A percentile compares a stretch with the other conserved stretches of the same genome.
phyloP scores from a whole-genome alignment of 108 stramenopile genomes.

The Cylindrotheca fusiformis region DNA sequence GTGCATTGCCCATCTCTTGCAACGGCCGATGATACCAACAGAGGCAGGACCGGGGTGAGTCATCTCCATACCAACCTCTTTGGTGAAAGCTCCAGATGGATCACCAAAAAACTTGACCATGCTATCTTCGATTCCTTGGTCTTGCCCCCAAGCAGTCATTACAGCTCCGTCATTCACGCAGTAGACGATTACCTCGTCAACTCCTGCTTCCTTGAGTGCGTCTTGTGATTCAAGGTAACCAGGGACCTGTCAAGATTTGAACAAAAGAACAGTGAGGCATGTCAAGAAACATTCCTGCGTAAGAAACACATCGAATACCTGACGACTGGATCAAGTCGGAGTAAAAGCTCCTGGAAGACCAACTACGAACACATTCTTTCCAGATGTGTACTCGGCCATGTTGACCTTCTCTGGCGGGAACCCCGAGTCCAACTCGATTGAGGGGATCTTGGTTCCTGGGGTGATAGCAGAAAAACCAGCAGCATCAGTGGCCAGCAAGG shows the following conservation, averaged over 20 bases:
- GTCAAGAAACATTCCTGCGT: too few relatives aligned
- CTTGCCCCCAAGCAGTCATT: conserved; percentile 64
- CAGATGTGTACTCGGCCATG: conserved; percentile 43
- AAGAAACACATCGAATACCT: too few relatives aligned
- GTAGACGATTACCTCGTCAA: conserved; percentile 65
- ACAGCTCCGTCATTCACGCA: conserved; percentile 70
- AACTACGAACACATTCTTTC: conserved; percentile 55
- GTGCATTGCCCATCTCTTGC: conserved; percentile 68
- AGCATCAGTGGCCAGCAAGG: conserved; percentile 18
- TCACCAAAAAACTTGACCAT: conserved; percentile 70
- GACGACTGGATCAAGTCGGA: conserved; percentile 76
- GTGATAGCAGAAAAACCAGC: conserved; percentile 26
- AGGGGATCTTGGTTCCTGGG: conserved; percentile 32
- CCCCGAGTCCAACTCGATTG: conserved; percentile 27
- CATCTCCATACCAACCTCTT: conserved; percentile 63
- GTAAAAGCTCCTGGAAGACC: conserved; percentile 75
- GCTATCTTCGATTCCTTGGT: conserved; percentile 40
- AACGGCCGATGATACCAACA: conserved; percentile 66
- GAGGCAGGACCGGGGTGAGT: conserved; percentile 48
- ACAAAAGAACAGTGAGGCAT: too few relatives aligned
- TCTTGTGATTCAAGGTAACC: conserved; percentile 72
- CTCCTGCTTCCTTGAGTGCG: conserved; percentile 54
- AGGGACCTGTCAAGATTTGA: conserved; percentile 64
- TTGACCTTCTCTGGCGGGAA: conserved; percentile 37
- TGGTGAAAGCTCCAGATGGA: conserved; percentile 58